A percentile compares a stretch with the other conserved stretches of the same genome.
Evolutionary conservation across 129 eudicot species (phyloP).

Genomic region (Tagetes erecta): DNA sequence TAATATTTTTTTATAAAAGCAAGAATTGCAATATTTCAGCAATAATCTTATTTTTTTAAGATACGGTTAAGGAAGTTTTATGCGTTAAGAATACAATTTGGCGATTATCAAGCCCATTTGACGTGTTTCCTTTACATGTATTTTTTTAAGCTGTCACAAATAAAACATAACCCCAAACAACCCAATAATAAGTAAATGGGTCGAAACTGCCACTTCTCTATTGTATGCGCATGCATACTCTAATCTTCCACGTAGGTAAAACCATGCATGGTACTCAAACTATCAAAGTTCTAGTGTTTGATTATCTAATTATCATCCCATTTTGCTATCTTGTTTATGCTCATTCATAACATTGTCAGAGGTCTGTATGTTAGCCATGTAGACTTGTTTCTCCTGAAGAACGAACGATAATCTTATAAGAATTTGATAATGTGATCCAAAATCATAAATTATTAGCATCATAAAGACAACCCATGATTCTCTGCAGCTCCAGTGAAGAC

Average conservation of each 20-base stretch:
- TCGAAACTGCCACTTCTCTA: not conserved
- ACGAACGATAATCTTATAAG: not conserved
- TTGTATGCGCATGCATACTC: not conserved
- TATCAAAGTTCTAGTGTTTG: not conserved
- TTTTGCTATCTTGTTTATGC: constrained; percentile 10
- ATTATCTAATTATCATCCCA: not conserved
- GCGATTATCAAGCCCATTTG: not conserved
- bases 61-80: not conserved
- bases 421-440: not conserved
- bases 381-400: not conserved
- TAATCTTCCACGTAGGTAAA: not conserved
- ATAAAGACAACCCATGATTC: not conserved
- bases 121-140: not conserved
- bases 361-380: not conserved
- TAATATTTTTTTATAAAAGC: not conserved
- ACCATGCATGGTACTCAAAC: constrained; percentile 6
- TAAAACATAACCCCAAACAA: not conserved
- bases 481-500: constrained; percentile 22
- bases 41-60: not conserved
- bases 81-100: not conserved
- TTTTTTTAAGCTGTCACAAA: not conserved
- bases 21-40: not conserved
- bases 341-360: not conserved
- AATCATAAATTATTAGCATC: not conserved
- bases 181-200: not conserved